Evolutionary conservation across 2,329 filamentous ascomycete species (phyloP), one percentile per base, ranked within the genome.

Genomic region (Gliomastix tumulicola): DNA sequence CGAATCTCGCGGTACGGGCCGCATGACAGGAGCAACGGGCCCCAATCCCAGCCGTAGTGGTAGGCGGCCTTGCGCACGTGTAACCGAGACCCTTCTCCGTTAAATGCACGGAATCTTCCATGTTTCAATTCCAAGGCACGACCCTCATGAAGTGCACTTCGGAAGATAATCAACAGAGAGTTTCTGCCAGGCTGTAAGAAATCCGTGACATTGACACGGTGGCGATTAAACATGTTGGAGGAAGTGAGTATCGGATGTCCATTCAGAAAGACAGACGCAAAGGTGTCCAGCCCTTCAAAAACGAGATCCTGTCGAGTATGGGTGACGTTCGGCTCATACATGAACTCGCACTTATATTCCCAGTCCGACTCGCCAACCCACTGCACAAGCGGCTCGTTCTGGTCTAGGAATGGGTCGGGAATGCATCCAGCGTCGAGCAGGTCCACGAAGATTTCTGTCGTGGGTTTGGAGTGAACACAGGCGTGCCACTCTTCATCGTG

Each of bases 11-110:
- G 72, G 81, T 82, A 88, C 8, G 76, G 71, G 0, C 77, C 77
- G 17, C 66, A 69, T 2, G 74, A 76, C 50, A 76, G 65, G 35
- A 80, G 45, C 10, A 77, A 65, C 1, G 77, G 77, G 1, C 78
- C 78, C 78, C 77, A 82, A 48, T 82, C 78, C 78, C 78, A 83
- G 13, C 79, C 76, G 73, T 74, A 82, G 45, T 79, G 73, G 45
- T 76, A 81, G 49, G 81, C 77, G 3, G 76, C 74, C 48, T 82
- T 82, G 18, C 77, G 60, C 1, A 48, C 43, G 19, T 43, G 40
- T 6, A 48, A 36, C 8, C 46, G 36, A 23, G 54, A 51, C 21
- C 56, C 47, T 33, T 55, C 74, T 41, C 44, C 72, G 63, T 44
- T 71, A 56, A 49, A 74, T 40, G 50, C 74, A 50, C 54, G 70